Evolutionary conservation across 108 stramenopile genomes (phyloP).

Genomic region (Nitzschia palea): DNA sequence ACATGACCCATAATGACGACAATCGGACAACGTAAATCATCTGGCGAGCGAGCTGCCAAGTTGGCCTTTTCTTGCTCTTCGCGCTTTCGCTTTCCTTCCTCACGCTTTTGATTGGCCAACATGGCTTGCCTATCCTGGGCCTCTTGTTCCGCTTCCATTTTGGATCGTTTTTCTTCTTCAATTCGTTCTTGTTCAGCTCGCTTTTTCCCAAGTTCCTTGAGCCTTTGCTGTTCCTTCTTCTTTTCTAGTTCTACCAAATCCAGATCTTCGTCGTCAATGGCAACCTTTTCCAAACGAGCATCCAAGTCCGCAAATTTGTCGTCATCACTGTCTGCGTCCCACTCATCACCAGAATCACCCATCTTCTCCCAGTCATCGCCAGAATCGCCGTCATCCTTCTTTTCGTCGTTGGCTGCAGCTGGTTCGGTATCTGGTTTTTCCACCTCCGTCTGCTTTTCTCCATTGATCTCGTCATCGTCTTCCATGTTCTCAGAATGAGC

Average conservation of each 20-base stretch:
- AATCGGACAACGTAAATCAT: conserved; percentile 95
- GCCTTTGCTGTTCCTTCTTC: conserved; percentile 76
- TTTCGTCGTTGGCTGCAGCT: conserved; percentile 32
- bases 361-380: conserved; percentile 65
- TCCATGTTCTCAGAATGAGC: conserved; percentile 25
- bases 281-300: conserved; percentile 64
- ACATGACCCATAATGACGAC: conserved; percentile 99
- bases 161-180: conserved; percentile 64
- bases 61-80: conserved; percentile 84
- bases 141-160: conserved; percentile 60
- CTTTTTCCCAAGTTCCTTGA: conserved; percentile 71
- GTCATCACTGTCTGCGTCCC: conserved; percentile 69
- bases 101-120: conserved; percentile 67
- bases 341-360: conserved; percentile 82
- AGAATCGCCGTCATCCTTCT: conserved; percentile 36
- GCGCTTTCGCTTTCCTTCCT: conserved; percentile 77
- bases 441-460: conserved; percentile 50
- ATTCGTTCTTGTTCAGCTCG: conserved; percentile 83
- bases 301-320: conserved; percentile 78
- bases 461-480: conserved; percentile 51
- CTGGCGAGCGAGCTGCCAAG: conserved; percentile 76
- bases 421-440: conserved; percentile 33
- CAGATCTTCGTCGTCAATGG: conserved; percentile 70
- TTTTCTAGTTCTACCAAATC: conserved; percentile 88
- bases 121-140: conserved; percentile 47